Conservation (phyloP, 768 basidiomycete genomes). For the Podaxis pistillaris region DNA sequence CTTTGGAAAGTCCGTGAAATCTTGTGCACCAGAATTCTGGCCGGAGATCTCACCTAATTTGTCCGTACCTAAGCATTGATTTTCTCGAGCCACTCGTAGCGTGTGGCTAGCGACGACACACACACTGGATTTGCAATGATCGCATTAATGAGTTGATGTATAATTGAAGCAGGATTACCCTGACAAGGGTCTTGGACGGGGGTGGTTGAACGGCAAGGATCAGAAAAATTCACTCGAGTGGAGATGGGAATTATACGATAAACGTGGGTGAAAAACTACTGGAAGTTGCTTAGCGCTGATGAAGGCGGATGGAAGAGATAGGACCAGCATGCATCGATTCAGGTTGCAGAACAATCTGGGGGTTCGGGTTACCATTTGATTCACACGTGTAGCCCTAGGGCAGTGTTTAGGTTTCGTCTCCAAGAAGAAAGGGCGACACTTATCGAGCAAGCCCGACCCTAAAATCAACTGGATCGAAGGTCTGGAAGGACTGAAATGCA, state of each 20-base stretch:
- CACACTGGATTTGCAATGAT: not conserved
- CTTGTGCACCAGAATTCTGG: not conserved
- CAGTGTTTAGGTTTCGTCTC: too few relatives aligned
- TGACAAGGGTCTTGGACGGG: not conserved
- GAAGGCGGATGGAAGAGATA: not conserved
- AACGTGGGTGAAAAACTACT: not conserved
- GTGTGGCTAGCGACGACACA: not conserved
- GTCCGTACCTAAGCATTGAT: not conserved
- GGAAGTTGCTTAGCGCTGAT: not conserved
- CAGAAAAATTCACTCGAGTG: not conserved
- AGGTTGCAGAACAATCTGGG: not conserved
- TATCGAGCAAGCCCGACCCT: too few relatives aligned
- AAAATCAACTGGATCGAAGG: too few relatives aligned
- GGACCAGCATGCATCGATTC: not conserved
- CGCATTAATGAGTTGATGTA: not conserved
- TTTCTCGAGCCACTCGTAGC: not conserved
- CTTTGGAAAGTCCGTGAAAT: not conserved
- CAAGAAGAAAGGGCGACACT: too few relatives aligned
- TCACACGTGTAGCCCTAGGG: not conserved
- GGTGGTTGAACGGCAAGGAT: not conserved
- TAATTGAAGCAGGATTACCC: not conserved
- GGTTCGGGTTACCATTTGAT: not conserved
- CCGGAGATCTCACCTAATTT: not conserved
- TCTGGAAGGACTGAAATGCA: not conserved
- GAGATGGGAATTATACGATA: not conserved